These are phyloP conservation scores for Biancaea sappan DNA, from an alignment of 306 rosid species.

Conservation along the genomic window DNA sequence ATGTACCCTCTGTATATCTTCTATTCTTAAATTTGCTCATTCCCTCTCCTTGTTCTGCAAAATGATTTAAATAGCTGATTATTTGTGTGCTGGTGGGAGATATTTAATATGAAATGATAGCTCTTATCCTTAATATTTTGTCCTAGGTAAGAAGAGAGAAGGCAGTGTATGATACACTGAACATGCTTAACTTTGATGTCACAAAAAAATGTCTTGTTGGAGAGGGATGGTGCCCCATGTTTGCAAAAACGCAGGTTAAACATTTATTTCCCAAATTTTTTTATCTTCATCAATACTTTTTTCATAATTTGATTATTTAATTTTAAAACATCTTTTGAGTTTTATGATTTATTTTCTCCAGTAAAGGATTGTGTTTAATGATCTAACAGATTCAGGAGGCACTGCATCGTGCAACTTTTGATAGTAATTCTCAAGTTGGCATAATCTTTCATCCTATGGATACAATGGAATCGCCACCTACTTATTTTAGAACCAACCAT, in stretches of 20 bases:
- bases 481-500: conserved; percentile 75
- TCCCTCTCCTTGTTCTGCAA: neutral
- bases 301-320: neutral
- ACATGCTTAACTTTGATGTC: conserved; percentile 86
- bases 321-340: neutral
- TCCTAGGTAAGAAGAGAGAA: conserved; percentile 88
- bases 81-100: neutral
- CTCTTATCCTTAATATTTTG: conserved; percentile 36
- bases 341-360: conserved; percentile 18
- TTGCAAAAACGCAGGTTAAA: conserved; percentile 71
- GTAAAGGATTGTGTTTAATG: conserved; percentile 13
- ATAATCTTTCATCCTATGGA: conserved; percentile 81
- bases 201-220: conserved; percentile 94
- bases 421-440: conserved; percentile 89
- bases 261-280: conserved; percentile 4
- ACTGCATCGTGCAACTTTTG: conserved; percentile 86
- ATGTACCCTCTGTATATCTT: conserved; percentile 25
- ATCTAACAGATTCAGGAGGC: conserved; percentile 78
- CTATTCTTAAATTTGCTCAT: conserved; percentile 19
- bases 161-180: conserved; percentile 82
- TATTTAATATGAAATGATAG: conserved; percentile 31
- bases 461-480: conserved; percentile 84
- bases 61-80: neutral
- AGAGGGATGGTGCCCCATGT: conserved; percentile 91
- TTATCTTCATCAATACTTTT: neutral